Base-by-base conservation (phyloP, 805 yeast species). In the Sugiyamaella lignohabitans region DNA sequence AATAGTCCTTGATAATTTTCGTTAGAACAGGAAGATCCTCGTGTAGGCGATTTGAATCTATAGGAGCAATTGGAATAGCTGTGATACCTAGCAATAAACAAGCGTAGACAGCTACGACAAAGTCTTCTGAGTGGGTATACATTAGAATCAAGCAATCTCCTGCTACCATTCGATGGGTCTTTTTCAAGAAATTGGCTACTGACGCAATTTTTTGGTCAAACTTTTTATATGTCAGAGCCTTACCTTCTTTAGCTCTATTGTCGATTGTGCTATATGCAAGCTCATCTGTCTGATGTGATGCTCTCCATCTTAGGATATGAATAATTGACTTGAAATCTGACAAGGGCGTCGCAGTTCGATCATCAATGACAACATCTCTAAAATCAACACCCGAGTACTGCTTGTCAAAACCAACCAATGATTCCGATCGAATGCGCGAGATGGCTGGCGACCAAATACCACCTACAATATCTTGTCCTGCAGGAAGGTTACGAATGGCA, bases 61-160 rank as follows among this genome's bases (percentile, higher is more conserved):
- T 66, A 0, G 94, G 88, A 6, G 80, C 68, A 60, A 87, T 63
- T 0, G 95, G 93, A 14, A 91, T 73, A 0, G 93, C 87, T 2
- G 85, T 73, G 3, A 87, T 59, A 48, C 96, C 96, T 45, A 88
- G 76, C 47, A 82, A 66, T 62, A 91, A 76, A 61, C 98, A 91
- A 0, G 98, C 97, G 63, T 81, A 79, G 1, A 88, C 71, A 1
- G 95, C 87, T 23, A 87, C 78, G 3, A 83, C 78, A 59, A 78
- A 91, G 51, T 93, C 98, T 48, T 89, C 96, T 1, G 88, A 79
- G 40, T 91, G 75, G 0, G 95, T 83, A 61, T 87, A 88, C 82
- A 88, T 82, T 57, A 93, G 67, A 2, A 88, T 72, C 2, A 87
- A 91, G 52, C 73, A 70, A 45, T 84, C 85, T 0, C 95, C 95